Evolutionary conservation across 1,284 basidiomycete species (phyloP), one percentile per base, ranked within the genome.

Genomic region (Puccinia novopanici): DNA sequence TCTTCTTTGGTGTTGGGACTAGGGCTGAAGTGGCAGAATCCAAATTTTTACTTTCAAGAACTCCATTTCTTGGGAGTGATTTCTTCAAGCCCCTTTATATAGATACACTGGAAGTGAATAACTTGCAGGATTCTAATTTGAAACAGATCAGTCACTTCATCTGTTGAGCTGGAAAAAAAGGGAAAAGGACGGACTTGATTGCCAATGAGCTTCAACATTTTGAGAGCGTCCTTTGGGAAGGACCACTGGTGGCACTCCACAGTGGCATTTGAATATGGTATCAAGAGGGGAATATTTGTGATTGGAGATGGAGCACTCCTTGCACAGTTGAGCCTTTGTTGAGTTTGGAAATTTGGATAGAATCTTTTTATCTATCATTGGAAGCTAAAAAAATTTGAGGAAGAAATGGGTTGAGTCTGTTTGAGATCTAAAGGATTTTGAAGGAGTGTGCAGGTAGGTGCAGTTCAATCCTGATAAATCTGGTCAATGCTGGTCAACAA

Each of bases 181-280:
- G 50, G 4, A 37, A 50, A 27, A 34, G 50, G 12, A 74, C 72
- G 15, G 12, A 74, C 72, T 42, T 13, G 55, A 59, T 74, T 42
- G 12, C 72, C 72, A 74, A 30, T 74, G 72, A 12, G 54, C 30
- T 48, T 74, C 34, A 59, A 61, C 55, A 74, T 42, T 61, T 59
- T 74, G 55, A 42, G 59, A 42, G 27, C 34, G 52, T 3, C 72
- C 72, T 48, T 74, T 55, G 24, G 55, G 55, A 8, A 74, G 27
- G 15, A 45, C 15, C 37, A 74, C 59, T 19, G 54, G 54, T 63
- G 59, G 34, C 54, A 48, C 50, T n/a, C 70, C 70, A 72, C 70
- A 72, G 50, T 72, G 70, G 55, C 70, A 72, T n/a, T 17, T 72
- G 50, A 72, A 55, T 3, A 55, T 54, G 24, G 22, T 72, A 40